Percentiles rank a stretch among this genome's conserved stretches.
Conservation (phyloP, 2,329 filamentous ascomycete genomes). For the Stagonosporopsis tanaceti region DNA sequence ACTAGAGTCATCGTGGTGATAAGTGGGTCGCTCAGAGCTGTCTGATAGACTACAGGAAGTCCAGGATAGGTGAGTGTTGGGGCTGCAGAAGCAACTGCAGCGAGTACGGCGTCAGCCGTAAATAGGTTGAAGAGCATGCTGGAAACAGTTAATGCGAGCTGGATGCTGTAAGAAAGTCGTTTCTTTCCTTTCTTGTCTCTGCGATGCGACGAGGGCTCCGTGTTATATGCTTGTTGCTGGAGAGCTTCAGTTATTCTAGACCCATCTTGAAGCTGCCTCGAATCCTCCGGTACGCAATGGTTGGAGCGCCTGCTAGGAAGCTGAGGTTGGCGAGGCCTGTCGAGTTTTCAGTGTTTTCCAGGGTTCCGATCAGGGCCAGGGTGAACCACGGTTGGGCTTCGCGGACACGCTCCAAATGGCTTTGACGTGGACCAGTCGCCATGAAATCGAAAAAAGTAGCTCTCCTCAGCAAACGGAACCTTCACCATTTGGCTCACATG, state of each 20-base stretch:
- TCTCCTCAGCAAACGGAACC: too few relatives aligned
- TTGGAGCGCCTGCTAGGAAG: too few relatives aligned
- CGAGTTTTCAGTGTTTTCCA: too few relatives aligned
- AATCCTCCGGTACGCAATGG: too few relatives aligned
- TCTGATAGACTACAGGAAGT: conserved; percentile 9
- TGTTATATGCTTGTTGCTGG: neutral
- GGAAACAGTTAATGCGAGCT: neutral
- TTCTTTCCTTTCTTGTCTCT: neutral
- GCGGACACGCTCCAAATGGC: too few relatives aligned
- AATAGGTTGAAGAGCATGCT: conserved; percentile 1
- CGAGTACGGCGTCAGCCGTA: neutral
- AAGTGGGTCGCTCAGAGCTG: neutral
- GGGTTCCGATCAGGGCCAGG: too few relatives aligned
- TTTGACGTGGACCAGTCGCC: too few relatives aligned
- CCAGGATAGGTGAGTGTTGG: neutral
- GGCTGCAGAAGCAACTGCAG: conserved; percentile 1
- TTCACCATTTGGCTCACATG: too few relatives aligned
- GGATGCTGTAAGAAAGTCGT: neutral
- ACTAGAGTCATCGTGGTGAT: conserved; percentile 5
- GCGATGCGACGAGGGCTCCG: neutral
- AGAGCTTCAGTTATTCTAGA: neutral
- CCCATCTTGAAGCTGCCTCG: too few relatives aligned
- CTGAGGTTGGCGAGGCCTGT: too few relatives aligned
- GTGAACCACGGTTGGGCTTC: too few relatives aligned
- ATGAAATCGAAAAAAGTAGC: too few relatives aligned